These are phyloP conservation scores for Abelmoschus esculentus DNA, from an alignment of 345 rosid species.

Conservation along the genomic window DNA sequence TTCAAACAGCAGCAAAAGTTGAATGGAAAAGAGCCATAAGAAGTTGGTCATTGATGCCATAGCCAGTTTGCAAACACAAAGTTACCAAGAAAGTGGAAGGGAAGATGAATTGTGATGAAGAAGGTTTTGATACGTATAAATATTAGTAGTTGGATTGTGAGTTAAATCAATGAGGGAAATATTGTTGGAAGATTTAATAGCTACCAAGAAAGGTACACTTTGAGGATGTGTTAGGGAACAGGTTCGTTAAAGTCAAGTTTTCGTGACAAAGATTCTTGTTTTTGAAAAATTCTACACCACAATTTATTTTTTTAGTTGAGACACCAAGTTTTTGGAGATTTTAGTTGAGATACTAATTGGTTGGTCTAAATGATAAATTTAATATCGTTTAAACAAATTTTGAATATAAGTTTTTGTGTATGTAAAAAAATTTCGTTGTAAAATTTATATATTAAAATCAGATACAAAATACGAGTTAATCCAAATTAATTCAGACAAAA, in stretches of 20 bases:
- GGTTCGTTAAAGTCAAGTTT: neutral
- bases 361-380: too few relatives aligned
- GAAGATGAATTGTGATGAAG: neutral
- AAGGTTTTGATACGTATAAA: neutral
- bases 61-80: neutral
- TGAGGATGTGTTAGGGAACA: neutral
- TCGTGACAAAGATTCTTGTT: neutral
- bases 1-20: neutral
- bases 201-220: neutral
- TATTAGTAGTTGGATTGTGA: neutral
- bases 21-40: neutral
- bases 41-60: neutral
- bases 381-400: too few relatives aligned
- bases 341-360: too few relatives aligned
- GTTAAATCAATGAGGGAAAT: neutral
- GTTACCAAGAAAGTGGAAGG: neutral
- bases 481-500: too few relatives aligned
- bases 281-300: neutral
- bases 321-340: neutral
- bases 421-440: too few relatives aligned
- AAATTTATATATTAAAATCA: too few relatives aligned
- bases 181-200: constrained; percentile 6
- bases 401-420: too few relatives aligned
- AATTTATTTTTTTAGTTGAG: neutral
- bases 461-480: accelerated